Percentiles rank a stretch among this genome's conserved stretches.
Conservation (phyloP, 257 asterid genomes). For the Primulina eburnea region DNA sequence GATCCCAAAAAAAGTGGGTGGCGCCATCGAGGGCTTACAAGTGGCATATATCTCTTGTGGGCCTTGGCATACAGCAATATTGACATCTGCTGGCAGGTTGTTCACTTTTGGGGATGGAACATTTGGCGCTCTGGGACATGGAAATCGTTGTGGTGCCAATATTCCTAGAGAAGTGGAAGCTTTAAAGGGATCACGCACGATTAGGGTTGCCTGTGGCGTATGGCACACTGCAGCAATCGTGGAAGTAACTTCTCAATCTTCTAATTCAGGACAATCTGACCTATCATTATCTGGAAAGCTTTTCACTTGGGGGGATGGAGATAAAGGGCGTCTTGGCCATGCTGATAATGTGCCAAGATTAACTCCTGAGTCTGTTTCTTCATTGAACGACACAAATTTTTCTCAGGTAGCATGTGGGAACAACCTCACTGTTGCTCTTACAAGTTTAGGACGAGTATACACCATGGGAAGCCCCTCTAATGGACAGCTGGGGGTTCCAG, state of each 20-base stretch:
- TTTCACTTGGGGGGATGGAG: constrained; percentile 95
- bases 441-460: constrained; percentile 64
- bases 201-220: constrained; percentile 75
- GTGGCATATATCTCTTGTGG: constrained; percentile 78
- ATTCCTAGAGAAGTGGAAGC: constrained; percentile 71
- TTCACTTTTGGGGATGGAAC: constrained; percentile 92
- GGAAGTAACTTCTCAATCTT: constrained; percentile 25
- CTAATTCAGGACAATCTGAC: constrained; percentile 29
- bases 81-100: constrained; percentile 52
- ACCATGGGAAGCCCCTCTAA: constrained; percentile 57
- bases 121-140: constrained; percentile 89
- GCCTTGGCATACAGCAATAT: constrained; percentile 82
- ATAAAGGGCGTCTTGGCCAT: constrained; percentile 69
- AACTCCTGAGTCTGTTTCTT: constrained; percentile 49
- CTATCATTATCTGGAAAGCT: constrained; percentile 44
- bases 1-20: constrained; percentile 68
- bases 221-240: constrained; percentile 97
- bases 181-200: constrained; percentile 45
- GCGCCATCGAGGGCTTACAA: constrained; percentile 59
- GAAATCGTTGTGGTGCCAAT: constrained; percentile 31
- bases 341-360: constrained; percentile 45
- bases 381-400: constrained; percentile 40
- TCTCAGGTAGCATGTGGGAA: constrained; percentile 68
- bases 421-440: constrained; percentile 54
- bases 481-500: constrained; percentile 41